phyloP scores from a whole-genome alignment of 179 eudicot genomes.

The Actinidia polygama region DNA sequence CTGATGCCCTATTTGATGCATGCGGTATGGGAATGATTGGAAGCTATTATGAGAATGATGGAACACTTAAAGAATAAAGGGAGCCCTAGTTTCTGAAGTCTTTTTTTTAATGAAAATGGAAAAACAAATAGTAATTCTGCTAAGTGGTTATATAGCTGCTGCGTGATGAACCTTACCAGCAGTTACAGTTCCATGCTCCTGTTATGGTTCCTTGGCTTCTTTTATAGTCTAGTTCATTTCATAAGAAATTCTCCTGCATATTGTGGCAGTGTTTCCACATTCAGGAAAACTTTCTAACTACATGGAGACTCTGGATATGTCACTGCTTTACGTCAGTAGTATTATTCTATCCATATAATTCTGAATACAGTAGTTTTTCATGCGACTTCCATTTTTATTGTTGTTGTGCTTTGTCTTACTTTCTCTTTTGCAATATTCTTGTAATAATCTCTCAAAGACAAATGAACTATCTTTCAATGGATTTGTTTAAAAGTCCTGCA shows the following conservation, averaged over 20 bases:
- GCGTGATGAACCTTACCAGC: slow-evolving; percentile 1
- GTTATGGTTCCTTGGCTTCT: not conserved
- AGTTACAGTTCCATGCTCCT: slow-evolving; percentile 11
- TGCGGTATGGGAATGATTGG: not conserved
- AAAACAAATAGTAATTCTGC: not conserved
- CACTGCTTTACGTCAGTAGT: not conserved
- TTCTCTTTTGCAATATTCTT: not conserved
- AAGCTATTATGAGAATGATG: not conserved
- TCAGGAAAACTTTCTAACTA: not conserved
- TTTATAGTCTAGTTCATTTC: not conserved
- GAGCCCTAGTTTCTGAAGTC: not conserved
- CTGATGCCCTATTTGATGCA: not conserved
- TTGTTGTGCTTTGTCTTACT: not conserved
- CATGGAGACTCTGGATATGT: not conserved
- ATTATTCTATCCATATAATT: not conserved
- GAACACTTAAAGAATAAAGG: not conserved
- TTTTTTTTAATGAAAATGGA: not conserved
- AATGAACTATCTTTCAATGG: slow-evolving; percentile 16
- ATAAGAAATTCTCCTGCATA: slow-evolving; percentile 8
- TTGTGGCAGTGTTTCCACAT: not conserved
- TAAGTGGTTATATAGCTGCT: not conserved
- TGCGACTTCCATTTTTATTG: not conserved
- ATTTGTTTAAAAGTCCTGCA: not conserved
- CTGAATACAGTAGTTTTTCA: not conserved
- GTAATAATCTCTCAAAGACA: slow-evolving; percentile 1